Evolutionary conservation across 352 stramenopile genomes (phyloP).

Genomic region (Pilasporangium apinafurcum): DNA sequence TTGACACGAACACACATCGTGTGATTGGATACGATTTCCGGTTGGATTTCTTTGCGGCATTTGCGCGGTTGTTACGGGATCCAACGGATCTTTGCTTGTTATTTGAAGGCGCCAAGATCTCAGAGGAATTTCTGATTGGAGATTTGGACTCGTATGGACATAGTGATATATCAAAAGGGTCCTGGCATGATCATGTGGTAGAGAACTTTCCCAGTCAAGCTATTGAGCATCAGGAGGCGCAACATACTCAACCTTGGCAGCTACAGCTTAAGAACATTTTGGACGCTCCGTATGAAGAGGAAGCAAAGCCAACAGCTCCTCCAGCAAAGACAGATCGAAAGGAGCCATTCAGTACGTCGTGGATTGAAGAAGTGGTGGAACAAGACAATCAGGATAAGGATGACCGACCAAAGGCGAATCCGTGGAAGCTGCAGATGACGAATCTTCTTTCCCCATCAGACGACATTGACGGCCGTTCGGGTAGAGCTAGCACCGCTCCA

Average conservation of each 20-base stretch:
- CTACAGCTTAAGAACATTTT: slow-evolving; percentile 5
- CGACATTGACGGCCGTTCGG: no score
- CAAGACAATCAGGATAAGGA: neutral
- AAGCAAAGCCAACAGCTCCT: neutral
- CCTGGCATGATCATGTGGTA: neutral
- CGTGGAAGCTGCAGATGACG: slow-evolving; percentile 9
- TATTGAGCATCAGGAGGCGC: neutral
- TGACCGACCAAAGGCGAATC: neutral
- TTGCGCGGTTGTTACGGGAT: slow-evolving; percentile 31
- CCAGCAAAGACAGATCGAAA: no score
- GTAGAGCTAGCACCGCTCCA: no score
- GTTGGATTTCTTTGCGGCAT: slow-evolving; percentile 31
- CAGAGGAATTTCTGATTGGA: slow-evolving; percentile 45
- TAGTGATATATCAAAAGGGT: neutral
- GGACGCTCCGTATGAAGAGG: neutral
- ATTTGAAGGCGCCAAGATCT: slow-evolving; percentile 33
- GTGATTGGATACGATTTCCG: slow-evolving; percentile 38
- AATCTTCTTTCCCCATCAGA: neutral
- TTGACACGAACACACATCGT: slow-evolving; percentile 24
- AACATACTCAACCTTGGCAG: neutral
- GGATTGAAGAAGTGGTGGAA: neutral
- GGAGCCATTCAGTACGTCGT: no score
- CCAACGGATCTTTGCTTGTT: slow-evolving; percentile 25
- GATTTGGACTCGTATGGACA: slow-evolving; percentile 22
- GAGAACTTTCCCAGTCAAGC: slow-evolving; percentile 1